phyloP scores from a whole-genome alignment of 1,284 basidiomycete genomes.

The Coniferiporia weirii region DNA sequence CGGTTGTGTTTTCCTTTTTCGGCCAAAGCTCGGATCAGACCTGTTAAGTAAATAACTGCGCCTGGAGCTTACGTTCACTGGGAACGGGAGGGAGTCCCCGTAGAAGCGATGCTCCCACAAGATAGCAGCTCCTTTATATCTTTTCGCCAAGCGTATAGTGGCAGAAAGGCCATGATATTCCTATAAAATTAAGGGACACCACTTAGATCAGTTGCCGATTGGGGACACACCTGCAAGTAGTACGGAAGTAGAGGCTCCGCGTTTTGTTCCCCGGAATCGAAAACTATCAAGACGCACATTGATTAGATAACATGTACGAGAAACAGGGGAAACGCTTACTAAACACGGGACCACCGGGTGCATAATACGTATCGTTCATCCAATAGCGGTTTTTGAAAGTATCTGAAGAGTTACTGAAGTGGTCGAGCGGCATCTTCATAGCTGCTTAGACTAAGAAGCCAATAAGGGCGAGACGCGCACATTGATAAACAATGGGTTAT shows the following conservation, averaged over 20 bases:
- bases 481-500: conserved; percentile 27
- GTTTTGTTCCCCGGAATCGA: conserved; percentile 48
- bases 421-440: conserved; percentile 38
- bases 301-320: conserved; percentile 11
- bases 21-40: neutral
- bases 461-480: conserved; percentile 17
- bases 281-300: conserved; percentile 30
- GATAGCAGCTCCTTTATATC: conserved; percentile 43
- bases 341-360: conserved; percentile 45
- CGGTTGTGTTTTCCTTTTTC: conserved; percentile 39
- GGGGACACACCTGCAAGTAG: conserved; percentile 34
- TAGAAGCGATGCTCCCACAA: conserved; percentile 56
- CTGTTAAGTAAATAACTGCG: neutral
- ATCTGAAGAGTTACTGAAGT: conserved; percentile 31
- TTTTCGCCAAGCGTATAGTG: conserved; percentile 42
- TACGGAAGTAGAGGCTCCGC: conserved; percentile 44
- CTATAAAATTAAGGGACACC: conserved; percentile 22
- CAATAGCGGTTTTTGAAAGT: conserved; percentile 48
- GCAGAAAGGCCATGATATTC: conserved; percentile 47
- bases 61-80: conserved; percentile 35
- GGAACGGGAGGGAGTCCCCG: conserved; percentile 49
- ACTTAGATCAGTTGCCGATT: neutral
- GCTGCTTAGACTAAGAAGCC: neutral
- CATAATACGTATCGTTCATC: conserved; percentile 50
- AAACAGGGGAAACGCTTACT: conserved; percentile 23